phyloP scores from a whole-genome alignment of 371 early-diverging fungal genomes.

The Apophysomyces trapeziformis region DNA sequence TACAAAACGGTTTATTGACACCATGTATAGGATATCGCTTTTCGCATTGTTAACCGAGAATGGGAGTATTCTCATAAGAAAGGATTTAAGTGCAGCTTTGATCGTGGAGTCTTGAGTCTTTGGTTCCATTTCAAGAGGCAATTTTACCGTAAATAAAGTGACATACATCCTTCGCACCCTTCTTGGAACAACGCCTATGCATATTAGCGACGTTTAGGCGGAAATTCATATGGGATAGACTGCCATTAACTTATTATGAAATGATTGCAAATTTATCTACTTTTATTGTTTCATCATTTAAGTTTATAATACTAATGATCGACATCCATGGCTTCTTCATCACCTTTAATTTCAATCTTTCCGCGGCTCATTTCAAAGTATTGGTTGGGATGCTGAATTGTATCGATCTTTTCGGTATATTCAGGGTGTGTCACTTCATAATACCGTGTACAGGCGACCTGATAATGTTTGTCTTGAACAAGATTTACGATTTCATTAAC shows the following conservation, averaged over 20 bases:
- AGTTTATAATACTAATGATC: slow-evolving; percentile 1
- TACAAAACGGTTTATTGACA: neutral
- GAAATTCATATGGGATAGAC: too few species aligned
- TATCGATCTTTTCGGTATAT: slow-evolving; percentile 50
- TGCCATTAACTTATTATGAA: too few species aligned
- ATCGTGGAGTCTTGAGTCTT: slow-evolving; percentile 89
- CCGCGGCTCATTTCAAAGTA: slow-evolving; percentile 80
- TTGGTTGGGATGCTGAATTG: slow-evolving; percentile 92
- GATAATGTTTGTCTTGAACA: slow-evolving; percentile 81
- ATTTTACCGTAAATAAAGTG: slow-evolving; percentile 72
- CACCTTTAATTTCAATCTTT: neutral
- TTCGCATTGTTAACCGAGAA: slow-evolving; percentile 92
- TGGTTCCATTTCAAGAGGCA: slow-evolving; percentile 93
- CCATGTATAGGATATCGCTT: slow-evolving; percentile 77
- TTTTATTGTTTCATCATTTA: slow-evolving; percentile 7
- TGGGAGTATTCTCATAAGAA: slow-evolving; percentile 95
- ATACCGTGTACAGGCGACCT: slow-evolving; percentile 91
- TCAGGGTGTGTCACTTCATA: slow-evolving; percentile 76
- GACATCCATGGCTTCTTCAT: neutral
- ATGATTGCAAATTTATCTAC: too few species aligned
- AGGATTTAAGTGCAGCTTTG: slow-evolving; percentile 91
- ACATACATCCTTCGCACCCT: neutral
- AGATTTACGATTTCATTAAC: slow-evolving; percentile 70
- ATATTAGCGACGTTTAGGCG: too few species aligned
- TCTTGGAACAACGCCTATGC: too few species aligned